phyloP scores from a whole-genome alignment of 2,329 filamentous ascomycete species.

The Colletotrichum tropicicola region DNA sequence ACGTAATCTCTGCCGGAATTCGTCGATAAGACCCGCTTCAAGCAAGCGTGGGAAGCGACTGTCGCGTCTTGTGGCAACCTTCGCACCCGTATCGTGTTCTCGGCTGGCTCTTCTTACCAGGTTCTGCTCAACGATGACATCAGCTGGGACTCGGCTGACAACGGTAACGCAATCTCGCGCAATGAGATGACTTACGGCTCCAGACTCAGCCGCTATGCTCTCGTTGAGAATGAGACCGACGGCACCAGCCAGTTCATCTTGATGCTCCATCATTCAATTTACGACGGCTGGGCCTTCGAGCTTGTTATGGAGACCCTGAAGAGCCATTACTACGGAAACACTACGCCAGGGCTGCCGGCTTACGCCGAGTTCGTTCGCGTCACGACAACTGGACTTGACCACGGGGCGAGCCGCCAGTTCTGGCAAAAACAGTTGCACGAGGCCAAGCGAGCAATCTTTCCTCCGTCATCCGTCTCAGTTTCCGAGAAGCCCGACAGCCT shows the following conservation, averaged over 20 bases:
- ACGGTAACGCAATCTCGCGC: too few species aligned
- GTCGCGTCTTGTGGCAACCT: constrained; percentile 2
- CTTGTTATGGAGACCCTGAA: constrained; percentile 20
- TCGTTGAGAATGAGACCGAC: not conserved
- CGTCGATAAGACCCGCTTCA: constrained; percentile 32
- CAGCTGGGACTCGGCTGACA: not conserved
- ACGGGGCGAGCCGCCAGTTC: constrained; percentile 6
- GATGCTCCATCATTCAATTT: constrained; percentile 2
- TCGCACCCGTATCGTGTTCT: constrained; percentile 15
- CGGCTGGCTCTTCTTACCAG: not conserved
- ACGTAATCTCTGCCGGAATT: not conserved
- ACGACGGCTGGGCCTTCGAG: not conserved
- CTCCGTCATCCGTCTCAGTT: too few species aligned
- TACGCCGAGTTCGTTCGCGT: constrained; percentile 28
- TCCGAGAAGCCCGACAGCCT: too few species aligned
- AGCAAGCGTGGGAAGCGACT: constrained; percentile 37
- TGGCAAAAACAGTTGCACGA: too few species aligned
- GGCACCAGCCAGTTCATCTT: not conserved
- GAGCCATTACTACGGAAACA: constrained; percentile 11
- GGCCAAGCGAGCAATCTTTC: too few species aligned
- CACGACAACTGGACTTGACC: not conserved
- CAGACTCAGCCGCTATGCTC: not conserved
- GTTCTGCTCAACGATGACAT: not conserved
- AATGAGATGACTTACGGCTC: not conserved
- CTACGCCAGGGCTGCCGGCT: not conserved